A percentile compares a stretch with the other conserved stretches of the same genome.
Evolutionary conservation across 495 filamentous ascomycete genomes (phyloP).

Genomic region (Daldinia decipiens): DNA sequence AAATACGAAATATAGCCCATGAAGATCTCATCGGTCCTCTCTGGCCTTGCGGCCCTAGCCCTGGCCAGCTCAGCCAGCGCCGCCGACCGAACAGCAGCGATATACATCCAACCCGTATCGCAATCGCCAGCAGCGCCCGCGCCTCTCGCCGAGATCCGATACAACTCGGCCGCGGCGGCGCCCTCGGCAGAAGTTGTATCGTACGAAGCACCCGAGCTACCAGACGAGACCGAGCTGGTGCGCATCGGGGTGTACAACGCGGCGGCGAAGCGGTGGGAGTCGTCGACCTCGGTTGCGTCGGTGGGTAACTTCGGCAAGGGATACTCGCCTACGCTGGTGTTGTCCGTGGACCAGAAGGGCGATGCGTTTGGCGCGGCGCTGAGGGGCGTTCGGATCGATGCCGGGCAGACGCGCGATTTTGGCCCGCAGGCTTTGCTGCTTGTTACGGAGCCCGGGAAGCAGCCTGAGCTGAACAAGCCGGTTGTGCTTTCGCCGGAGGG

Average conservation of each 20-base stretch:
- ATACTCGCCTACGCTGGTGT: slow-evolving; percentile 59
- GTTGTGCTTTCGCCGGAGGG: slow-evolving; percentile 71
- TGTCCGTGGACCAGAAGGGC: slow-evolving; percentile 55
- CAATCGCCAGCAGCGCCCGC: slow-evolving; percentile 44
- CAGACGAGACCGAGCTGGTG: slow-evolving; percentile 52
- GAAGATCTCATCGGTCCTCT: slow-evolving; percentile 43
- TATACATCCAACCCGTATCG: slow-evolving; percentile 60
- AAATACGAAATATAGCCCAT: slow-evolving; percentile 23
- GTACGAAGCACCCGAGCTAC: slow-evolving; percentile 61
- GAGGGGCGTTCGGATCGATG: slow-evolving; percentile 61
- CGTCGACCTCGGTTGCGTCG: slow-evolving; percentile 59
- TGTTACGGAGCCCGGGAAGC: slow-evolving; percentile 57
- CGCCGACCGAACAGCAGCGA: slow-evolving; percentile 47
- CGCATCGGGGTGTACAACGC: slow-evolving; percentile 62
- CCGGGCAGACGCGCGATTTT: slow-evolving; percentile 66
- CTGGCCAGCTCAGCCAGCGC: slow-evolving; percentile 42
- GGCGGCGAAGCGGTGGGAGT: slow-evolving; percentile 52
- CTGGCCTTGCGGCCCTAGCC: slow-evolving; percentile 48
- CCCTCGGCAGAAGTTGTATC: slow-evolving; percentile 51
- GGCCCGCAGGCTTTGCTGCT: slow-evolving; percentile 64
- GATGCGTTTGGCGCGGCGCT: slow-evolving; percentile 54
- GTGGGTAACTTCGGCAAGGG: slow-evolving; percentile 64
- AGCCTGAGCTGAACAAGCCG: slow-evolving; percentile 71
- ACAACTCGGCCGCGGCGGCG: slow-evolving; percentile 49
- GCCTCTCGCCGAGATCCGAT: slow-evolving; percentile 60